Evolutionary conservation across 2,329 filamentous ascomycete genomes (phyloP).

Genomic region (Arthrinium phaeospermum): DNA sequence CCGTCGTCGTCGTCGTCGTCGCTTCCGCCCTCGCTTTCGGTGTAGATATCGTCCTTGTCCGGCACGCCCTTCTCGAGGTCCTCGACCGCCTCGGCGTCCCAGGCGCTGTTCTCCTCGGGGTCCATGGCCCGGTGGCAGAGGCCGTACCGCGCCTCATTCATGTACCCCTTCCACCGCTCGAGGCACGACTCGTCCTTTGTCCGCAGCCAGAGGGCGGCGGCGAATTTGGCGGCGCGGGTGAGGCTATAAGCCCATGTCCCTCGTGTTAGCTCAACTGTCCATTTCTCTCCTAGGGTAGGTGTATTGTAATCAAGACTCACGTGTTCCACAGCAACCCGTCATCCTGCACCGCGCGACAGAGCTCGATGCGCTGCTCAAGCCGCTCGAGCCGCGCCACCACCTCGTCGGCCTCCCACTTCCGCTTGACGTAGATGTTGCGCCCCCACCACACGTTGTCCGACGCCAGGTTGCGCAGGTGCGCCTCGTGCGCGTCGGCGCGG

Average conservation of each 20-base stretch:
- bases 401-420: not conserved
- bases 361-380: not conserved
- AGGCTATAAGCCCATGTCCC: not conserved
- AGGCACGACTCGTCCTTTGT: not conserved
- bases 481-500: not conserved
- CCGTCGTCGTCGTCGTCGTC: not conserved
- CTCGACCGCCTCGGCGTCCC: not conserved
- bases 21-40: not conserved
- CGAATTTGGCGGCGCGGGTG: not conserved
- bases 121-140: not conserved
- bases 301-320: not conserved
- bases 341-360: not conserved
- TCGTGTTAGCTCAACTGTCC: not conserved
- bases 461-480: not conserved
- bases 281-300: not conserved
- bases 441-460: not conserved
- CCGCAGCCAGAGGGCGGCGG: not conserved
- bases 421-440: not conserved
- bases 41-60: not conserved
- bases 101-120: not conserved
- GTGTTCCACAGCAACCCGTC: not conserved
- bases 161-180: not conserved
- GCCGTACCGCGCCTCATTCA: not conserved
- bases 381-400: not conserved
- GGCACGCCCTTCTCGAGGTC: not conserved